A percentile compares a stretch with the other conserved stretches of the same genome.
Evolutionary conservation across 73 alveolate species (phyloP).

Genomic region (Stentor coeruleus): DNA sequence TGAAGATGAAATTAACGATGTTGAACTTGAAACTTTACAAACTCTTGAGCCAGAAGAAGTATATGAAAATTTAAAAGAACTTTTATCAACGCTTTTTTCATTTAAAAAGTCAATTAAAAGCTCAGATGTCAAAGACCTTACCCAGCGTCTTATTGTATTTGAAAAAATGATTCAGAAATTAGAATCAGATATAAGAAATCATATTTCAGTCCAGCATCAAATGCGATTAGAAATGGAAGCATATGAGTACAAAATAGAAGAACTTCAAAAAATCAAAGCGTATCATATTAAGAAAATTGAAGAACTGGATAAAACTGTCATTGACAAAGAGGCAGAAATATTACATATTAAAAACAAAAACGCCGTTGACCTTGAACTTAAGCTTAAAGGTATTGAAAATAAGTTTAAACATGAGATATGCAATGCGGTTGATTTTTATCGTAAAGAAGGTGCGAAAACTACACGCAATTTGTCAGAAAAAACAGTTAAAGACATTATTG

Average conservation of each 20-base stretch:
- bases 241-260: conserved; percentile 39
- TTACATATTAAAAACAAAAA: background rate
- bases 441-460: background rate
- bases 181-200: conserved; percentile 39
- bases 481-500: background rate
- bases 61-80: conserved; percentile 16
- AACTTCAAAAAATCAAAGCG: conserved; percentile 23
- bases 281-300: background rate
- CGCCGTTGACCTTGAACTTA: background rate
- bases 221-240: conserved; percentile 35
- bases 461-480: background rate
- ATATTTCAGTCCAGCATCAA: conserved; percentile 35
- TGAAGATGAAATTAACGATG: conserved; percentile 3
- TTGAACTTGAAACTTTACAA: background rate
- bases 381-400: conserved; percentile 1
- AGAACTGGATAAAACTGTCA: background rate
- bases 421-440: background rate
- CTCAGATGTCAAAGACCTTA: background rate
- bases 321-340: conserved; percentile 19
- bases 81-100: background rate
- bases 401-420: conserved; percentile 12
- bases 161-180: conserved; percentile 34
- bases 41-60: background rate
- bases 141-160: background rate
- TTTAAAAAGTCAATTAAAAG: background rate